These are phyloP conservation scores for Diaporthe capsici DNA, from an alignment of 2,329 filamentous ascomycete species.

Conservation along the genomic window DNA sequence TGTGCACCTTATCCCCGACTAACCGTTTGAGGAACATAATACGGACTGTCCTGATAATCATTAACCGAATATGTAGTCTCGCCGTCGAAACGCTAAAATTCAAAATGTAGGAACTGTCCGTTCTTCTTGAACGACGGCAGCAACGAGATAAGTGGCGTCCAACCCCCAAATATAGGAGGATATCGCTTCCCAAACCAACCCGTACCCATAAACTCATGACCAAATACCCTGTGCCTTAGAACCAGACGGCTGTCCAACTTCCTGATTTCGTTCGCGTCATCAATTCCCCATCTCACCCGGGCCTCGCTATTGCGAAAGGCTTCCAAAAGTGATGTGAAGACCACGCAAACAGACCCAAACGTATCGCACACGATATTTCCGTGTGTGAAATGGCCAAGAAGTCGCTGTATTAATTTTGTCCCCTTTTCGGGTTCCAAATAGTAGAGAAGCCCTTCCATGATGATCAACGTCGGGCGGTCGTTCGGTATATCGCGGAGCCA, in stretches of 20 bases:
- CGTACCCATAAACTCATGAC: conserved; percentile 32
- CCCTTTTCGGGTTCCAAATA: conserved; percentile 46
- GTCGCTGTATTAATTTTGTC: conserved; percentile 19
- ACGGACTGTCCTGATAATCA: background rate
- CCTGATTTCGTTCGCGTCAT: conserved; percentile 28
- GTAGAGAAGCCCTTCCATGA: conserved; percentile 46
- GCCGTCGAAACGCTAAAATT: conserved; percentile 6
- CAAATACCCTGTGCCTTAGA: conserved; percentile 23
- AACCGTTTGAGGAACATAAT: background rate
- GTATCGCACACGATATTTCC: conserved; percentile 35
- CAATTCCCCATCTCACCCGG: conserved; percentile 22
- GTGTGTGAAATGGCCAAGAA: conserved; percentile 27
- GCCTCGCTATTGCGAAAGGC: conserved; percentile 6
- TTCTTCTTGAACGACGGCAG: conserved; percentile 31
- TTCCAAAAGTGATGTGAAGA: conserved; percentile 23
- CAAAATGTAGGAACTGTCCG: conserved; percentile 25
- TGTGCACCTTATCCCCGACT: background rate
- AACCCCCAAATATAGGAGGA: conserved; percentile 32
- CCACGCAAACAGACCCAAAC: conserved; percentile 16
- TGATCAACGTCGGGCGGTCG: conserved; percentile 43
- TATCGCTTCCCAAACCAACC: conserved; percentile 34
- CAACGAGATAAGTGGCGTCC: conserved; percentile 36
- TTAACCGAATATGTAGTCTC: conserved; percentile 16
- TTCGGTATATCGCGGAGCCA: conserved; percentile 44
- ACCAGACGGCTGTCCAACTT: conserved; percentile 32